These are phyloP conservation scores for Xylariaceae sp. DNA, from an alignment of 2,329 filamentous ascomycete species.

Conservation along the genomic window DNA sequence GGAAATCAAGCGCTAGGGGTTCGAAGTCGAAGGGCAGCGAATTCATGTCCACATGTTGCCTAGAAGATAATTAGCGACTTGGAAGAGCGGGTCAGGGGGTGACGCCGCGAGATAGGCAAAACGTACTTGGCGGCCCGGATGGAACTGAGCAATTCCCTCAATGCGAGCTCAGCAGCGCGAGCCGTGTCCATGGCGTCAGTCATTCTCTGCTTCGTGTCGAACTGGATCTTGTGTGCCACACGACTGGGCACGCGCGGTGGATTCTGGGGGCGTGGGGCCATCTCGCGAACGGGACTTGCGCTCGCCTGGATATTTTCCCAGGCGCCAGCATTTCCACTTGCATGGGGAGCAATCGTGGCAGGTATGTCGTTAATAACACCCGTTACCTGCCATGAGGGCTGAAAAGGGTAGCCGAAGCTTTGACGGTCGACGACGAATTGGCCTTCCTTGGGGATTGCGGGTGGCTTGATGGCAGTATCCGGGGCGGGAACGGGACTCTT, in stretches of 20 bases:
- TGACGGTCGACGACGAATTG: slow-evolving; percentile 42
- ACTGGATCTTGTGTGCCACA: slow-evolving; percentile 52
- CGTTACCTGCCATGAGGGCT: slow-evolving; percentile 68
- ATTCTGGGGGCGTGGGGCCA: slow-evolving; percentile 29
- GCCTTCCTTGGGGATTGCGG: slow-evolving; percentile 39
- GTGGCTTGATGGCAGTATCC: slow-evolving; percentile 36
- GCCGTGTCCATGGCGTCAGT: slow-evolving; percentile 73
- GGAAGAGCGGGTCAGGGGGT: slow-evolving; percentile 10
- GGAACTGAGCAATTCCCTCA: slow-evolving; percentile 76
- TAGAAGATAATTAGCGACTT: slow-evolving; percentile 28
- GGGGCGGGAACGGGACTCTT: slow-evolving; percentile 35
- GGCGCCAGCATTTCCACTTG: slow-evolving; percentile 18
- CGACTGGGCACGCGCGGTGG: slow-evolving; percentile 43
- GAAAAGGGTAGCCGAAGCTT: slow-evolving; percentile 50
- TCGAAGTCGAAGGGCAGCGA: slow-evolving; percentile 72
- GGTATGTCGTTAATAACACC: slow-evolving; percentile 74
- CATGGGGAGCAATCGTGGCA: slow-evolving; percentile 41
- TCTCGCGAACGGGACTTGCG: slow-evolving; percentile 31
- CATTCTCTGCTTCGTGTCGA: slow-evolving; percentile 58
- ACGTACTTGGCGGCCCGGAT: slow-evolving; percentile 71
- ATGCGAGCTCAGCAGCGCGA: slow-evolving; percentile 74
- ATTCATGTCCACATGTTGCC: slow-evolving; percentile 50
- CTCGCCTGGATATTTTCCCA: slow-evolving; percentile 27
- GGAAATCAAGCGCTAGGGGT: slow-evolving; percentile 78
- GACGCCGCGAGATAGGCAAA: slow-evolving; percentile 16